phyloP scores from a whole-genome alignment of 306 rosid genomes.

The Heteromeles arbutifolia region DNA sequence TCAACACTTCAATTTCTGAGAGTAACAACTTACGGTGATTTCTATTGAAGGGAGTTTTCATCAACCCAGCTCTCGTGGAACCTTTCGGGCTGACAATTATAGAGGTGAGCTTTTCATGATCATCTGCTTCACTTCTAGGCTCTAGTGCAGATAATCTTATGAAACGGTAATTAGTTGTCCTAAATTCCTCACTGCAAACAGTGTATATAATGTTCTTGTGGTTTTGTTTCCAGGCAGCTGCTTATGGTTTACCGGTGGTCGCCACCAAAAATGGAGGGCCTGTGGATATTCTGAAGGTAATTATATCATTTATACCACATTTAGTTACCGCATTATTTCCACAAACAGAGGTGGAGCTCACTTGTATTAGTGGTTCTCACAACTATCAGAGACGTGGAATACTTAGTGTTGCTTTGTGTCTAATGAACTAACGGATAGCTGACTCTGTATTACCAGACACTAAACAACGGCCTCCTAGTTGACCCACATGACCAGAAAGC shows the following conservation, averaged over 20 bases:
- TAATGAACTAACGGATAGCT: not conserved
- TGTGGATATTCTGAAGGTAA: constrained; percentile 70
- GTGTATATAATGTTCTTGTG: not conserved
- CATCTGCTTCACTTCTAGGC: not conserved
- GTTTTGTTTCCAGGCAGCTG: constrained; percentile 53
- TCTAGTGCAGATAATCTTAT: not conserved
- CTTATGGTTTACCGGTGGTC: constrained; percentile 80
- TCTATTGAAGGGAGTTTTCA: constrained; percentile 70
- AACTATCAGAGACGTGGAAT: not conserved
- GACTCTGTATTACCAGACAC: constrained; percentile 33
- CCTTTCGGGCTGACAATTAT: constrained; percentile 85
- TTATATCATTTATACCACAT: not conserved
- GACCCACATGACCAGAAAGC: constrained; percentile 84
- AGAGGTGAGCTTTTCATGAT: constrained; percentile 35
- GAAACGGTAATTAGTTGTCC: not conserved
- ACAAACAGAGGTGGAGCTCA: not conserved
- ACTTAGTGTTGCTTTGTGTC: not conserved
- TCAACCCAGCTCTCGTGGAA: constrained; percentile 84
- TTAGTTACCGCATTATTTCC: not conserved
- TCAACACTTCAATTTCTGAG: constrained; percentile 17
- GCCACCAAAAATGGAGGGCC: constrained; percentile 91
- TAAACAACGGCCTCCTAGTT: constrained; percentile 64
- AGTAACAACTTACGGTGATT: constrained; percentile 6
- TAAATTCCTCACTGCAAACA: not conserved
- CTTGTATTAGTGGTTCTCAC: not conserved